These are phyloP conservation scores for Nitzschia sp. DNA, from an alignment of 108 stramenopile species.

Conservation along the genomic window DNA sequence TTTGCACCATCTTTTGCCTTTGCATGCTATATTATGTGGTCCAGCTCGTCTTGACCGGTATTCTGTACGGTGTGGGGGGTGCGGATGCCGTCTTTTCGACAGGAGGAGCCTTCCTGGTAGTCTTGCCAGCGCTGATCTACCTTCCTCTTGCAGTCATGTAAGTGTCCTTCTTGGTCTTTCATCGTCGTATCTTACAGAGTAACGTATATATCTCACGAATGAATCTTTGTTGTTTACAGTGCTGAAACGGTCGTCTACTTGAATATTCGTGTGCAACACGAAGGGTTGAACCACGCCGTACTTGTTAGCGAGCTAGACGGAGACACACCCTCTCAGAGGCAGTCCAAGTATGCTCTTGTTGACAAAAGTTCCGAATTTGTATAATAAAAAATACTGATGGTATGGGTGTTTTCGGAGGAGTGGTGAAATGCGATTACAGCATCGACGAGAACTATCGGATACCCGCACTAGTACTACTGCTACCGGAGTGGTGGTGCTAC, in stretches of 20 bases:
- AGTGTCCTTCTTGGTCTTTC: too few relatives aligned
- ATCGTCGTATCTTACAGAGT: too few relatives aligned
- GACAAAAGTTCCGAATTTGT: background rate
- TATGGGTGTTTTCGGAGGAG: too few relatives aligned
- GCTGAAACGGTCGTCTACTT: slow-evolving; percentile 1
- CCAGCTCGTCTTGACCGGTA: background rate
- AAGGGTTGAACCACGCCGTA: background rate
- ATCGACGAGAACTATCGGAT: too few relatives aligned
- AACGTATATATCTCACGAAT: too few relatives aligned
- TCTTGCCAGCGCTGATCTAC: background rate
- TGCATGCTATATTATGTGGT: slow-evolving; percentile 1
- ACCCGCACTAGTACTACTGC: too few relatives aligned
- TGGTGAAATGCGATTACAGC: too few relatives aligned
- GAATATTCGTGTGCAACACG: background rate
- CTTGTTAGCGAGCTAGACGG: background rate
- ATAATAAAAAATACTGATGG: too few relatives aligned
- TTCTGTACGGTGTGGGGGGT: background rate
- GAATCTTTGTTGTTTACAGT: too few relatives aligned
- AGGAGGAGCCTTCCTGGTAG: background rate
- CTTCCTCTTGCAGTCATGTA: background rate
- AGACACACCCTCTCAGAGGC: background rate
- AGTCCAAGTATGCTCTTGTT: slow-evolving; percentile 1
- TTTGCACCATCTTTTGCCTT: background rate
- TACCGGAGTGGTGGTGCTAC: too few relatives aligned
- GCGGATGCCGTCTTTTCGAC: background rate